Evolutionary conservation across 768 basidiomycete genomes (phyloP), one percentile per base, ranked within the genome.

Genomic region (Gymnopilus junonius): DNA sequence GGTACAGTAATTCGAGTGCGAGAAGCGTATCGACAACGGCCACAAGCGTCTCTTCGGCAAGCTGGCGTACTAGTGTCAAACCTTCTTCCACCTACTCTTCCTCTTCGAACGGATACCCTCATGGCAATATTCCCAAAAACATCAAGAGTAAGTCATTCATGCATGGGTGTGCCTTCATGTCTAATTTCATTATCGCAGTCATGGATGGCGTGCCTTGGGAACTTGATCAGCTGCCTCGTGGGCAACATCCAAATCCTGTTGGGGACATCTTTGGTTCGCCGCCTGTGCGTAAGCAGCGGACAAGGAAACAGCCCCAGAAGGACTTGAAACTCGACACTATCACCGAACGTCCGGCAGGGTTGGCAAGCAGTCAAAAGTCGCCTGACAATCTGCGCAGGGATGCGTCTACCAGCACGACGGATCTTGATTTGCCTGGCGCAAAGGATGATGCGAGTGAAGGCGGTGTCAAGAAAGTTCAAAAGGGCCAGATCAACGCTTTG

Each of bases 401-500:
- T 73, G 91, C 90, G 23, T 82, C 87, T 65, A 90, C 89, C 56
- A 92, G 91, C 69, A 91, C 89, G 55, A 89, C 88, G 37, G 92
- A 93, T 71, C 84, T 92, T 23, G 76, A 77, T 54, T 59, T 64
- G 12, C 63, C 67, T 40, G 69, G 66, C 63, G 75, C 75, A 48
- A 81, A 80, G 55, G 85, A 83, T 73, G 77, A 60, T 82, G 65
- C 23, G 17, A 51, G 48, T 45, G 69, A 84, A 34, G 80, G 82
- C 53, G 40, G 40, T 42, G 77, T 78, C 53, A 85, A 92, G 83
- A 94, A 91, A 79, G 90, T 92, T 71, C 89, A 93, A 80, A 94
- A 90, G 77, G 92, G 90, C 51, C 94, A 95, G 81, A 95, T 95
- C 78, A 89, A 89, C 70, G 86, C 92, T 42, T 81, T 96, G 69